These are phyloP conservation scores for Amanita molliuscula DNA, from an alignment of 768 basidiomycete genomes.

Conservation along the genomic window DNA sequence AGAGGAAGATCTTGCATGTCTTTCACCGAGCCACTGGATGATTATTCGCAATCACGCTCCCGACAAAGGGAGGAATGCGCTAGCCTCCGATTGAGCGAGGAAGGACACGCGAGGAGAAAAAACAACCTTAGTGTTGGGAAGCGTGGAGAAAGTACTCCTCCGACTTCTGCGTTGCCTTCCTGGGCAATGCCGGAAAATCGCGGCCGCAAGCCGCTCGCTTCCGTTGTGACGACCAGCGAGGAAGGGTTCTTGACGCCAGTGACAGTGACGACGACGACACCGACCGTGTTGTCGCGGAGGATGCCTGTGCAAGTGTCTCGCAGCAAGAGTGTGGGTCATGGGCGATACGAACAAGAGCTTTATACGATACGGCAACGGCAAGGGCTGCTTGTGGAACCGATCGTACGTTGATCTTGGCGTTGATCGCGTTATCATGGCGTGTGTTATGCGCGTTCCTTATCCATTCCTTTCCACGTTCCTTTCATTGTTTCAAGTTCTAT, in stretches of 20 bases:
- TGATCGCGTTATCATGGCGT: background rate
- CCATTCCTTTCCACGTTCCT: background rate
- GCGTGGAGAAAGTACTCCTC: conserved; percentile 2
- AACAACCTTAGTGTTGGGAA: background rate
- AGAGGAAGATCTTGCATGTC: conserved; percentile 9
- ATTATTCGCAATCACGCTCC: background rate
- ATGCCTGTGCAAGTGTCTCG: background rate
- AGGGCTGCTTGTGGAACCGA: background rate
- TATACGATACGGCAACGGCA: conserved; percentile 1
- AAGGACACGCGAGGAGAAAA: background rate
- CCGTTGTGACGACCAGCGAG: background rate
- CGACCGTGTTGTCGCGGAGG: background rate
- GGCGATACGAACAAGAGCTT: background rate
- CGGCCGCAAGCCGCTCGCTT: background rate
- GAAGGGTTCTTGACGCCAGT: background rate
- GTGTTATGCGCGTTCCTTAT: background rate
- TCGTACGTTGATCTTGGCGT: background rate
- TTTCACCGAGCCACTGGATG: background rate
- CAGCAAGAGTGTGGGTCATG: conserved; percentile 6
- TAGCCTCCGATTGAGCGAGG: background rate
- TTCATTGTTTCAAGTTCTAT: background rate
- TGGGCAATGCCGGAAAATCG: background rate
- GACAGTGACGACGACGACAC: background rate
- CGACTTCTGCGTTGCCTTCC: background rate
- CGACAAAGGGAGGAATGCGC: background rate